Percentiles rank a stretch among this genome's conserved stretches.
Conservation (phyloP, 1,284 basidiomycete genomes). For the Veloboletus limbatus region DNA sequence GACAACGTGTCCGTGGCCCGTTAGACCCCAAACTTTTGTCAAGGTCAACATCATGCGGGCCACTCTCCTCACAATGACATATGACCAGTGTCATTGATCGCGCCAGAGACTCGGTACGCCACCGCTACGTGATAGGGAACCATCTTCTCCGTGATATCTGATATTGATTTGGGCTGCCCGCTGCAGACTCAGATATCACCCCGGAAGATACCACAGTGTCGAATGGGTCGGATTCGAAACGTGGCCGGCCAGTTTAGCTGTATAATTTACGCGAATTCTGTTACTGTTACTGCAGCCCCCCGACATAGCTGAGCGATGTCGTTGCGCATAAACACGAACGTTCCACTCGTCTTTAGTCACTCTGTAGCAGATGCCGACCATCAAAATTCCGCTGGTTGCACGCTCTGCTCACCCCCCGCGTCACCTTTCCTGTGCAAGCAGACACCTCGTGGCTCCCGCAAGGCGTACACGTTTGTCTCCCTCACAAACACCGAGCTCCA, state of each 20-base stretch:
- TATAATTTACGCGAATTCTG: conserved; percentile 22
- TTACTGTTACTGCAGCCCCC: conserved; percentile 5
- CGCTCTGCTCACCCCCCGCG: conserved; percentile 15
- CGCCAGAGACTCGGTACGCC: conserved; percentile 17
- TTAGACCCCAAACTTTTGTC: conserved; percentile 7
- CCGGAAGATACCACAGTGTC: conserved; percentile 11
- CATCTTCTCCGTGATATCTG: conserved; percentile 8
- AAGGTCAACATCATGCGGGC: conserved; percentile 1
- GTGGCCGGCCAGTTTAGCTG: conserved; percentile 18
- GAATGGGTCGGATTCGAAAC: conserved; percentile 26
- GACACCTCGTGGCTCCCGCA: conserved; percentile 31
- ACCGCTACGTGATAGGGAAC: conserved; percentile 14
- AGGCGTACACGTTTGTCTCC: conserved; percentile 33
- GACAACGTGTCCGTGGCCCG: conserved; percentile 15
- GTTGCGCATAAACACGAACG: conserved; percentile 30
- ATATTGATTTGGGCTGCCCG: conserved; percentile 13
- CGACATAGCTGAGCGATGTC: conserved; percentile 24
- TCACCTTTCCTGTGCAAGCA: conserved; percentile 25
- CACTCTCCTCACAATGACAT: conserved; percentile 10
- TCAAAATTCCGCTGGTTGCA: conserved; percentile 12
- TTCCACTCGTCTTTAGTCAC: conserved; percentile 20
- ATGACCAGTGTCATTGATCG: conserved; percentile 20
- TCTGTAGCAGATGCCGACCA: conserved; percentile 17
- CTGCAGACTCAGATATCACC: conserved; percentile 8
- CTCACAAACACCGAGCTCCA: conserved; percentile 35